phyloP scores from a whole-genome alignment of 2,329 filamentous ascomycete genomes.

The Paraconiothyrium sp. region DNA sequence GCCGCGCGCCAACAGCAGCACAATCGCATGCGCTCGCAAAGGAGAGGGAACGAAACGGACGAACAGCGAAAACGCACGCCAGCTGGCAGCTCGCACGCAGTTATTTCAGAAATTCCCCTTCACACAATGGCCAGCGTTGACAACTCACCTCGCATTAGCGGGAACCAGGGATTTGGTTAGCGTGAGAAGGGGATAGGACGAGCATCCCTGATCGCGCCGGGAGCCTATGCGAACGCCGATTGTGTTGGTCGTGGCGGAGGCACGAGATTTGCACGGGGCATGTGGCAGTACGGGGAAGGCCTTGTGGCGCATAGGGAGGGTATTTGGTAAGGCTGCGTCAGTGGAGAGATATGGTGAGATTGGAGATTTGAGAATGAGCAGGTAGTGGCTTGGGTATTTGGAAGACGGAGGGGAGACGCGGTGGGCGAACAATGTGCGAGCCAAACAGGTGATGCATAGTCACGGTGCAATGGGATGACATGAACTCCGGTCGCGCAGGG shows the following conservation, averaged over 20 bases:
- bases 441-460: neutral
- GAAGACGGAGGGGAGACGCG: neutral
- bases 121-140: slow-evolving; percentile 39
- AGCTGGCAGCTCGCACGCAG: slow-evolving; percentile 20
- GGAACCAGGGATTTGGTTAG: slow-evolving; percentile 42
- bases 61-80: slow-evolving; percentile 12
- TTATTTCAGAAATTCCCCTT: slow-evolving; percentile 21
- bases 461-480: neutral
- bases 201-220: slow-evolving; percentile 14
- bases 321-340: neutral
- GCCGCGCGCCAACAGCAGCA: neutral
- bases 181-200: neutral
- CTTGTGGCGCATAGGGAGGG: neutral
- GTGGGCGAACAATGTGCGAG: neutral
- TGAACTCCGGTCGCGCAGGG: neutral
- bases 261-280: neutral
- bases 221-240: slow-evolving; percentile 14
- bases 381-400: neutral
- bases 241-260: neutral
- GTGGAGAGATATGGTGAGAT: neutral
- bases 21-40: neutral
- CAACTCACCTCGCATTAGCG: slow-evolving; percentile 53
- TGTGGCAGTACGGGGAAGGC: neutral
- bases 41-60: neutral
- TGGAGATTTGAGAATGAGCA: neutral